Percentiles rank a stretch among this genome's conserved stretches.
These are phyloP conservation scores for Cadophora sp. DNA, from an alignment of 2,329 filamentous ascomycete genomes.

Conservation along the genomic window DNA sequence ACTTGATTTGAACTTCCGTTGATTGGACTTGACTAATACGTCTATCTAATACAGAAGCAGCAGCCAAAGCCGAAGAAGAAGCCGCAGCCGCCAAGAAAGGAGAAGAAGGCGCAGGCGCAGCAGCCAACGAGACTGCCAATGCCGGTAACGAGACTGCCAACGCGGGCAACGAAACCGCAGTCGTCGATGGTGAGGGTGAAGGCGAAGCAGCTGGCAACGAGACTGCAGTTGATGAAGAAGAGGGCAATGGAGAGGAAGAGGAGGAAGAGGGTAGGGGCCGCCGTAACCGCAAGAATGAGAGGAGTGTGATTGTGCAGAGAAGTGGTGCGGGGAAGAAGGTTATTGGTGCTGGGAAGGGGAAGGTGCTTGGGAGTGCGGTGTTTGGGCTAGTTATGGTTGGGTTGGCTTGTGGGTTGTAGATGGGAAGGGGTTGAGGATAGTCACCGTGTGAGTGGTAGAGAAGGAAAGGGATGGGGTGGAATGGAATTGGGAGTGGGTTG, in stretches of 20 bases:
- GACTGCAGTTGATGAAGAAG: not conserved
- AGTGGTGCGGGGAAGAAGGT: not conserved
- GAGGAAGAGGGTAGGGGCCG: not conserved
- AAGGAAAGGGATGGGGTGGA: no score
- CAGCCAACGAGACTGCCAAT: no score
- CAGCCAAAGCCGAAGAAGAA: not conserved
- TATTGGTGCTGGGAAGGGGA: not conserved
- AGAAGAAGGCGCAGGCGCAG: no score
- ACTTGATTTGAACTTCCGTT: not conserved
- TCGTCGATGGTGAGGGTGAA: not conserved
- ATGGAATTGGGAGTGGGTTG: no score
- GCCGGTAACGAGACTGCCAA: no score
- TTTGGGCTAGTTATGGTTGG: not conserved
- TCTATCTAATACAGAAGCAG: not conserved
- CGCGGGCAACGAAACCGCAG: not conserved
- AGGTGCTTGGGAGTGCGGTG: slow-evolving; percentile 11
- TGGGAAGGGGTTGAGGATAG: not conserved
- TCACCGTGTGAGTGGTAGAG: no score
- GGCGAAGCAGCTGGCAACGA: not conserved
- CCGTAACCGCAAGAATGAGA: not conserved
- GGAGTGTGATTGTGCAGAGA: not conserved
- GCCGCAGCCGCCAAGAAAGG: no score
- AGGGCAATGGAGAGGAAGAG: not conserved
- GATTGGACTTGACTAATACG: not conserved
- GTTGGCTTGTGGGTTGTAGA: slow-evolving; percentile 6